Conservation (phyloP, 2,329 filamentous ascomycete species). For the Pseudogymnoascus sp. region DNA sequence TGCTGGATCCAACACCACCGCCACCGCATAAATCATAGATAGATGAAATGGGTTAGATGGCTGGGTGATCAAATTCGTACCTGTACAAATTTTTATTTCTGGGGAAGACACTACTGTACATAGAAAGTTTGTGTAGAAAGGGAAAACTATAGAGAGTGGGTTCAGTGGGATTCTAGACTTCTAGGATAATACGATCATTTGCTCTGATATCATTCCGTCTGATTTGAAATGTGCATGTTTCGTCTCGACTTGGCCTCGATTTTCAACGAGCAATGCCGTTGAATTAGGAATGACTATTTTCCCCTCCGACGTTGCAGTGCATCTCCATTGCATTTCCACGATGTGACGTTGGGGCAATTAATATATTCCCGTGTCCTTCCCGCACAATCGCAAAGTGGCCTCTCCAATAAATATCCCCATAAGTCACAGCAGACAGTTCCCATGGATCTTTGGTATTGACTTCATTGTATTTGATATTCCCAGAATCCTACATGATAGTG, state of each 20-base stretch:
- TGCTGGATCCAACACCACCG: not conserved
- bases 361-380: not conserved
- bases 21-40: not conserved
- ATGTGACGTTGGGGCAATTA: not conserved
- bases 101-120: conserved; percentile 2
- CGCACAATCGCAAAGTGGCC: not conserved
- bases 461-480: not conserved
- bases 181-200: conserved; percentile 5
- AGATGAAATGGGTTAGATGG: not conserved
- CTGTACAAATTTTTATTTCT: conserved; percentile 6
- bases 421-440: not conserved
- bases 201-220: not conserved
- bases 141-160: not conserved
- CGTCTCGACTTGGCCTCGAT: not conserved
- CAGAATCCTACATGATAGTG: not conserved
- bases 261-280: not conserved
- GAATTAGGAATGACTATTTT: not conserved
- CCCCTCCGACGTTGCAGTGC: conserved; percentile 1
- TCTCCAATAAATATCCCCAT: not conserved
- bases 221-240: not conserved
- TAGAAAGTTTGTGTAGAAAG: not conserved
- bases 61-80: not conserved
- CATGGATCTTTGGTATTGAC: not conserved
- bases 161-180: not conserved
- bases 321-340: not conserved